Conservation (phyloP, 1,284 basidiomycete species). For the Microbotryomycetes sp. region DNA sequence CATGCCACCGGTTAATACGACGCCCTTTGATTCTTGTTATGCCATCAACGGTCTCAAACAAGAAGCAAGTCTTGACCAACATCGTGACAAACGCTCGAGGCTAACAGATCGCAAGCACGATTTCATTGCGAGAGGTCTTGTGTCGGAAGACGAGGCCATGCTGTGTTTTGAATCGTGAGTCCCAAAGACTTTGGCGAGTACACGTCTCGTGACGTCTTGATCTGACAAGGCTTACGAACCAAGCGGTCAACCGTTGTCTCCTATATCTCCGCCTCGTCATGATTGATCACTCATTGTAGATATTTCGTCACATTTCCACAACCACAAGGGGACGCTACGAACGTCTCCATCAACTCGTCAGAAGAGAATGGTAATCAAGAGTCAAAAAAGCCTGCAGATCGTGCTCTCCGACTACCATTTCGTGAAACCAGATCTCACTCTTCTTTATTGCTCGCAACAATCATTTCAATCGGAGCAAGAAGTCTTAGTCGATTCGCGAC, state of each 20-base stretch:
- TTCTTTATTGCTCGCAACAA: slow-evolving; percentile 21
- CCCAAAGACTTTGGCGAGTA: too few species aligned
- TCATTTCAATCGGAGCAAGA: slow-evolving; percentile 29
- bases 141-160: slow-evolving; percentile 24
- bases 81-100: slow-evolving; percentile 24
- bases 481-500: slow-evolving; percentile 21
- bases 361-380: too few species aligned
- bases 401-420: slow-evolving; percentile 13
- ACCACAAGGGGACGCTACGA: background rate
- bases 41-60: background rate
- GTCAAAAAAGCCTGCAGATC: background rate
- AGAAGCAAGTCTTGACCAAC: background rate
- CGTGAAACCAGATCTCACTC: slow-evolving; percentile 18
- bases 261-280: too few species aligned
- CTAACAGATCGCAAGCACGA: slow-evolving; percentile 1
- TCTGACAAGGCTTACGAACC: too few species aligned
- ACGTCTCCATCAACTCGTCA: too few species aligned
- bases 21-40: background rate
- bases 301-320: background rate
- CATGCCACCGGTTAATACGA: background rate
- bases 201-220: too few species aligned
- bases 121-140: slow-evolving; percentile 24
- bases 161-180: slow-evolving; percentile 28
- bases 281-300: too few species aligned
- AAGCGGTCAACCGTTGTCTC: too few species aligned